Percentiles rank a stretch among this genome's conserved stretches.
These are phyloP conservation scores for Linnemannia zychae DNA, from an alignment of 192 early-diverging fungal genomes.

Conservation along the genomic window DNA sequence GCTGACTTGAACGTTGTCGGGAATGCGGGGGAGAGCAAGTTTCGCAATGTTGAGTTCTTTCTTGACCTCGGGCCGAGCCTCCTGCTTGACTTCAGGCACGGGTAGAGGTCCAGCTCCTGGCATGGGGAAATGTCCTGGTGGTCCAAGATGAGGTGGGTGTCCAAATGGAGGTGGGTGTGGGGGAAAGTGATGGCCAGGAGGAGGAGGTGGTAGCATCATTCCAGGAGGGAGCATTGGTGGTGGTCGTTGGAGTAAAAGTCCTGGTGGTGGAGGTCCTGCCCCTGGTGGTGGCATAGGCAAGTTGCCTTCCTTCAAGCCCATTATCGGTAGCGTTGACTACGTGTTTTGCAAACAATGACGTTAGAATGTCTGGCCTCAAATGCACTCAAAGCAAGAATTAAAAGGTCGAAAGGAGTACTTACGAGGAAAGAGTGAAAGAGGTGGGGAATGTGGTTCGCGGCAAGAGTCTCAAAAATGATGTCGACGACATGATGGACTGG, in stretches of 20 bases:
- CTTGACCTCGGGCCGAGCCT: conserved; percentile 22
- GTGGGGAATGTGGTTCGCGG: conserved; percentile 32
- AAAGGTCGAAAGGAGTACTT: neutral
- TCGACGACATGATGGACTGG: conserved; percentile 53
- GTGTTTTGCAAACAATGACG: neutral
- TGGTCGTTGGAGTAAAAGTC: conserved; percentile 31
- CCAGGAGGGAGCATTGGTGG: conserved; percentile 44
- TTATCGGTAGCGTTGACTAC: conserved; percentile 34
- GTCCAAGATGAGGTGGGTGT: conserved; percentile 18
- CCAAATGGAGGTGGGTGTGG: conserved; percentile 24
- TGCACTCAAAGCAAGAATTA: too few species aligned
- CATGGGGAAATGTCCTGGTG: conserved; percentile 18
- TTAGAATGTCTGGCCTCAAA: neutral
- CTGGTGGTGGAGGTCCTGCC: conserved; percentile 50
- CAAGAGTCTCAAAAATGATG: conserved; percentile 46
- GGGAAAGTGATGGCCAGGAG: conserved; percentile 23
- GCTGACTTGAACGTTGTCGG: conserved; percentile 25
- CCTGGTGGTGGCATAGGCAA: conserved; percentile 52
- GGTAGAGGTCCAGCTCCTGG: conserved; percentile 2
- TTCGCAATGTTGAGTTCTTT: conserved; percentile 36
- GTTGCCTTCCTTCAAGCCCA: conserved; percentile 40
- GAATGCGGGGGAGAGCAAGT: conserved; percentile 36
- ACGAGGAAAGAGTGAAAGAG: conserved; percentile 54
- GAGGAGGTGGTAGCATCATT: conserved; percentile 44
- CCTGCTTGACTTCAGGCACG: conserved; percentile 13